Evolutionary conservation across 116 monocot genomes (phyloP).

Genomic region (Trichopus zeylanicus): DNA sequence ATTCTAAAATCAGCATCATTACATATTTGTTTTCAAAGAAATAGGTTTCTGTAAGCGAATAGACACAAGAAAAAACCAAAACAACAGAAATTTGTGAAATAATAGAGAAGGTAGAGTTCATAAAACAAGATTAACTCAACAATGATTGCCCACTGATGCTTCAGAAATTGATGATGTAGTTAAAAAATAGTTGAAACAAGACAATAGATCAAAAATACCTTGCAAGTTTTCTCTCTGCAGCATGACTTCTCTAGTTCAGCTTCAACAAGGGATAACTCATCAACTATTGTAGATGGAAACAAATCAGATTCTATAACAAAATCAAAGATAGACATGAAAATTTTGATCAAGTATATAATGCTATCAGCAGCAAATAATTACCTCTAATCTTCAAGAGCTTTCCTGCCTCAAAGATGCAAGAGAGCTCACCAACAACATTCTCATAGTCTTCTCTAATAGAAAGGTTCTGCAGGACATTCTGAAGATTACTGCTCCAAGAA

Average conservation of each 20-base stretch:
- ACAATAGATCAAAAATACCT: constrained; percentile 20
- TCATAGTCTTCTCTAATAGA: constrained; percentile 27
- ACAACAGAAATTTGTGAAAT: too few relatives aligned
- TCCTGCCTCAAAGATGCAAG: constrained; percentile 37
- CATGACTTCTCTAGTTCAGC: constrained; percentile 37
- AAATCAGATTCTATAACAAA: neutral
- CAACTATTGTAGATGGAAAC: constrained; percentile 32
- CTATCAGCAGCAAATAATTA: constrained; percentile 3
- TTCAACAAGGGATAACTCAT: constrained; percentile 50
- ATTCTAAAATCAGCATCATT: too few relatives aligned
- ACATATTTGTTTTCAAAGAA: too few relatives aligned
- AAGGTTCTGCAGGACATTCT: constrained; percentile 27
- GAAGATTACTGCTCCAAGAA: constrained; percentile 39
- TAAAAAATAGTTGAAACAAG: neutral
- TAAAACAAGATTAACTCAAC: too few relatives aligned
- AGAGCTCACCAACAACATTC: constrained; percentile 48
- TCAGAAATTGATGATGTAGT: neutral
- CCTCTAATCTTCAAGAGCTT: constrained; percentile 40
- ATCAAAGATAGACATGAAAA: neutral
- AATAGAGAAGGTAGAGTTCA: too few relatives aligned
- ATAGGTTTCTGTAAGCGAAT: too few relatives aligned
- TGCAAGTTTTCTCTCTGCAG: constrained; percentile 49
- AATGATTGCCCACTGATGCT: neutral
- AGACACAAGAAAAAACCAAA: too few relatives aligned
- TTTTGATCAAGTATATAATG: neutral